phyloP scores from a whole-genome alignment of 805 yeast species.

The Schizosaccharomyces cryophilus region DNA sequence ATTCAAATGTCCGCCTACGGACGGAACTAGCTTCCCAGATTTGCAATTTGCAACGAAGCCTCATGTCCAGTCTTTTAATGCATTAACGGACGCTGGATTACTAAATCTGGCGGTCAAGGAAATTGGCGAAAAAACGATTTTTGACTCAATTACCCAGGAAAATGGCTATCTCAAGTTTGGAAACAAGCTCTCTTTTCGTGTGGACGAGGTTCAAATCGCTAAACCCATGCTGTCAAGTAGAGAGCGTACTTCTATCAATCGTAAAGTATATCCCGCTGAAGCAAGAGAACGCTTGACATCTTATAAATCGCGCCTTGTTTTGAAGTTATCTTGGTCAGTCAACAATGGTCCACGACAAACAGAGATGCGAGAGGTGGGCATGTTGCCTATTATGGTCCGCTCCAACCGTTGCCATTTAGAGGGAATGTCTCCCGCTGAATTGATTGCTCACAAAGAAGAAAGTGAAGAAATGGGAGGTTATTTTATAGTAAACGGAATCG shows the following conservation, averaged over 20 bases:
- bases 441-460: slow-evolving; percentile 64
- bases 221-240: slow-evolving; percentile 55
- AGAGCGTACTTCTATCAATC: slow-evolving; percentile 52
- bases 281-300: slow-evolving; percentile 62
- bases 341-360: slow-evolving; percentile 62
- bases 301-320: slow-evolving; percentile 52
- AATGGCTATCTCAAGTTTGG: neutral
- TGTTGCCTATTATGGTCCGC: slow-evolving; percentile 71
- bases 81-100: slow-evolving; percentile 75
- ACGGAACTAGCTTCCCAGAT: slow-evolving; percentile 56
- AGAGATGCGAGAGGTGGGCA: slow-evolving; percentile 78
- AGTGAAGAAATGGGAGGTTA: slow-evolving; percentile 93
- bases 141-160: slow-evolving; percentile 40
- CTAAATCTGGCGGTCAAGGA: slow-evolving; percentile 68
- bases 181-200: slow-evolving; percentile 24
- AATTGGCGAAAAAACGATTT: slow-evolving; percentile 64
- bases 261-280: slow-evolving; percentile 61
- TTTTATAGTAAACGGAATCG: slow-evolving; percentile 88
- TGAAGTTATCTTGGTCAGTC: slow-evolving; percentile 65
- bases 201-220: slow-evolving; percentile 71
- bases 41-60: slow-evolving; percentile 79
- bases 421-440: slow-evolving; percentile 54
- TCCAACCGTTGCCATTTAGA: slow-evolving; percentile 81
- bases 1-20: slow-evolving; percentile 74
- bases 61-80: slow-evolving; percentile 89